A percentile compares a stretch with the other conserved stretches of the same genome.
Evolutionary conservation across 768 basidiomycete genomes (phyloP).

Genomic region (Tricholoma hemisulphureum): DNA sequence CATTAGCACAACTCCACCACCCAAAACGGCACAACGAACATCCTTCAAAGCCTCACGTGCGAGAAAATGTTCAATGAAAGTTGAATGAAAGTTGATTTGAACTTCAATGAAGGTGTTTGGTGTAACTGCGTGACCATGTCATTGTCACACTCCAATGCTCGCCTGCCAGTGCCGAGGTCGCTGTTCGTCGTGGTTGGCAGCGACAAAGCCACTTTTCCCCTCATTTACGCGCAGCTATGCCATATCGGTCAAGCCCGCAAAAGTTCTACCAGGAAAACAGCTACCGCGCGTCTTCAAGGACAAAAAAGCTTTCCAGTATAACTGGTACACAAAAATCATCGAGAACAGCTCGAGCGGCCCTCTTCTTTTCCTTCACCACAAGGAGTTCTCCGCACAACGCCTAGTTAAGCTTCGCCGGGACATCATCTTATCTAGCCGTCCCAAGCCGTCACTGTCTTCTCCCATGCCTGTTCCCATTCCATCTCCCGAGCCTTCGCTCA

Average conservation of each 20-base stretch:
- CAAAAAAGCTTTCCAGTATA: constrained; percentile 80
- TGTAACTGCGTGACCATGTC: constrained; percentile 13
- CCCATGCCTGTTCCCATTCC: constrained; percentile 27
- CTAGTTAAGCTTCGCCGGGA: constrained; percentile 69
- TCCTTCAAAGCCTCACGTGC: background rate
- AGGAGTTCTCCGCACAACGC: constrained; percentile 68
- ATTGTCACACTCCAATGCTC: constrained; percentile 16
- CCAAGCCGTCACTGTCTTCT: constrained; percentile 38
- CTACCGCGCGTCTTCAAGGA: constrained; percentile 68
- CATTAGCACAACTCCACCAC: background rate
- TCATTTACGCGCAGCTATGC: constrained; percentile 46
- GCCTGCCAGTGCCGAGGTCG: constrained; percentile 19
- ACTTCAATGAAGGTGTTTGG: background rate
- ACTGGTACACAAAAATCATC: constrained; percentile 76
- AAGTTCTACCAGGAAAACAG: constrained; percentile 51
- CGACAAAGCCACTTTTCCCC: constrained; percentile 21
- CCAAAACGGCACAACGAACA: constrained; percentile 12
- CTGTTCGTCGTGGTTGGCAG: constrained; percentile 26
- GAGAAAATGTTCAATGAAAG: background rate
- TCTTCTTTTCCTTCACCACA: constrained; percentile 76
- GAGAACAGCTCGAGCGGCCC: constrained; percentile 53
- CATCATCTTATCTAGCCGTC: constrained; percentile 56
- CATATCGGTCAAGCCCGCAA: constrained; percentile 53
- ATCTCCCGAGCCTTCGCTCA: constrained; percentile 49
- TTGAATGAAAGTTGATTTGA: too few relatives aligned